Evolutionary conservation across 2,329 filamentous ascomycete species (phyloP).

Genomic region (Apiospora arundinis): DNA sequence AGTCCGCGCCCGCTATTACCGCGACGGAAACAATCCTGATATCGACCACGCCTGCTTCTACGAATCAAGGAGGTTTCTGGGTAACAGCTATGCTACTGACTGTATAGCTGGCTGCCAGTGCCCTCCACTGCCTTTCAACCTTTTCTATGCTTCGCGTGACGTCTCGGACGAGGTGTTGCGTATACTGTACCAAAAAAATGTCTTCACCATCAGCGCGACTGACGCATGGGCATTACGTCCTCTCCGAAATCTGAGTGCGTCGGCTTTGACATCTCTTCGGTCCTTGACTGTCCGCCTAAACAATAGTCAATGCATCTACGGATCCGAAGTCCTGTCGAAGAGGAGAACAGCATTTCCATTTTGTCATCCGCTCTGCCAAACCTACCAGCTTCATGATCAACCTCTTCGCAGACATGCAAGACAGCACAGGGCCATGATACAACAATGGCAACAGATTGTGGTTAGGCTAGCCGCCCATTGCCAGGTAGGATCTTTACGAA

Average conservation of each 20-base stretch:
- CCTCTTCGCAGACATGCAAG: neutral
- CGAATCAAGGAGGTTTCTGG: neutral
- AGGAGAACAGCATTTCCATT: neutral
- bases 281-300: neutral
- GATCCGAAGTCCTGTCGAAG: neutral
- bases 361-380: neutral
- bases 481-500: neutral
- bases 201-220: slow-evolving; percentile 21
- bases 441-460: neutral
- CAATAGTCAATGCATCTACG: neutral
- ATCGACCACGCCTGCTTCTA: neutral
- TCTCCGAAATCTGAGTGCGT: slow-evolving; percentile 1
- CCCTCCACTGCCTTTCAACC: slow-evolving; percentile 13
- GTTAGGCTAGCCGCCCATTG: neutral
- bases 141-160: slow-evolving; percentile 11
- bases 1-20: neutral
- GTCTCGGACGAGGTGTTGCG: slow-evolving; percentile 3
- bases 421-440: neutral
- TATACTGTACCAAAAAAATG: slow-evolving; percentile 21
- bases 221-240: slow-evolving; percentile 17
- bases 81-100: neutral
- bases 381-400: neutral
- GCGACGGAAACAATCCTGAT: neutral
- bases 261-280: neutral
- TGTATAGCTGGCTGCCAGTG: slow-evolving; percentile 20